Conservation (phyloP, 2,329 filamentous ascomycete genomes). For the Epichloe typhina region DNA sequence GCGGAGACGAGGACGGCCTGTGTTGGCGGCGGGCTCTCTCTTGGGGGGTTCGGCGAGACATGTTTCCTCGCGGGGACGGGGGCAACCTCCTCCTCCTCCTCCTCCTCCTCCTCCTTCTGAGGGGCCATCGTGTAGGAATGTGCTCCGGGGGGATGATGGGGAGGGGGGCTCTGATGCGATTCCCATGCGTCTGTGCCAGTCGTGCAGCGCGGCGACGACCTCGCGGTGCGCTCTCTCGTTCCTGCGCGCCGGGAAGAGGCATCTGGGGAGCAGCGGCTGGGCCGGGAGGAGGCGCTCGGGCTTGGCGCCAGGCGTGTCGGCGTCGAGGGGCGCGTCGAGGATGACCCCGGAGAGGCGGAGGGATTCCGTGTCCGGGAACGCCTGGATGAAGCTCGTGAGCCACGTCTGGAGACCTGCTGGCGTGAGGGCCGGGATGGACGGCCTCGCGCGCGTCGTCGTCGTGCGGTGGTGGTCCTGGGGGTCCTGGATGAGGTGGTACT, state of each 20-base stretch:
- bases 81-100: too few relatives aligned
- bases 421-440: slow-evolving; percentile 51
- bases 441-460: slow-evolving; percentile 25
- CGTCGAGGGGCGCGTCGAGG: slow-evolving; percentile 53
- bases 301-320: slow-evolving; percentile 35
- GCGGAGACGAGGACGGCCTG: not conserved
- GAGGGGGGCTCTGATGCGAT: not conserved
- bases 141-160: slow-evolving; percentile 1
- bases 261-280: slow-evolving; percentile 54
- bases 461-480: slow-evolving; percentile 27
- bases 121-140: slow-evolving; percentile 1
- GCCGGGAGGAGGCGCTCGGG: slow-evolving; percentile 69
- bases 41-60: not conserved
- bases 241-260: slow-evolving; percentile 51
- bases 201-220: slow-evolving; percentile 45
- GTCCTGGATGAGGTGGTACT: slow-evolving; percentile 46
- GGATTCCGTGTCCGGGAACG: slow-evolving; percentile 64
- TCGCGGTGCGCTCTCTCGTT: slow-evolving; percentile 45
- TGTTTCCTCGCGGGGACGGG: not conserved
- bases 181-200: slow-evolving; percentile 19
- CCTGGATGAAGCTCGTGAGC: slow-evolving; percentile 59
- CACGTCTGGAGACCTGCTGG: slow-evolving; percentile 56
- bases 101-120: not conserved
- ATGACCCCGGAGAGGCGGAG: slow-evolving; percentile 56
- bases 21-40: not conserved